Evolutionary conservation across 2,329 filamentous ascomycete genomes (phyloP), one percentile per base, ranked within the genome.

Genomic region (Scytalidium sp.): DNA sequence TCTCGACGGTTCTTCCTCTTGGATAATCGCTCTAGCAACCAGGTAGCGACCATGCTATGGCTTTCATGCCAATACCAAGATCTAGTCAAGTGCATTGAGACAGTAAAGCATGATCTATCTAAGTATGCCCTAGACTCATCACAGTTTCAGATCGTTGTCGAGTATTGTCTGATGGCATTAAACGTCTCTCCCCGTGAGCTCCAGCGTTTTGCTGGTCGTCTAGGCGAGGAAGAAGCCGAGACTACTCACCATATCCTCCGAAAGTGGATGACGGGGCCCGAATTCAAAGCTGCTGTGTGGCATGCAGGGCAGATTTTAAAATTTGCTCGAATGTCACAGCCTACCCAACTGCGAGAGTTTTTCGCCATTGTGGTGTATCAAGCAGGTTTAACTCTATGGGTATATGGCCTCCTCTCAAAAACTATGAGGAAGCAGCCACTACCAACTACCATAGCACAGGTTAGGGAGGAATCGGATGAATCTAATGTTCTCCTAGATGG

Each of bases 241-340:
- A 43, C 27, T 17, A 50, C 47, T 5, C 29, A 32, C 11, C 22
- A 29, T n/a, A 22, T 17, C 2, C 44, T 56, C 3, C 40, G 43
- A 8, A 23, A n/a, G 11, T 56, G 56, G 56, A 41, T 27, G 10
- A 71, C 73, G 23, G 81, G 74, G 32, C 61, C 70, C 1, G 75
- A 80, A 22, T 77, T 82, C 10, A 19, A 42, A 23, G 45, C 21
- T 19, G 54, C 54, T 23, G 41, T 58, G 3, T 58, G 56, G 54
- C 56, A 56, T 45, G 54, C 56, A 9, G 56, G 56, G 3, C 56
- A 58, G 36, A 50, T 58, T 11, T 50, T 56, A n/a, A n/a, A n/a
- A n/a, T n/a, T n/a, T n/a, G n/a, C n/a, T n/a, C n/a, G n/a, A n/a
- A n/a, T n/a, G n/a, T n/a, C n/a, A n/a, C n/a, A n/a, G n/a, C n/a